Base-by-base conservation (phyloP, 306 rosid genomes). In the Acacia confusa region DNA sequence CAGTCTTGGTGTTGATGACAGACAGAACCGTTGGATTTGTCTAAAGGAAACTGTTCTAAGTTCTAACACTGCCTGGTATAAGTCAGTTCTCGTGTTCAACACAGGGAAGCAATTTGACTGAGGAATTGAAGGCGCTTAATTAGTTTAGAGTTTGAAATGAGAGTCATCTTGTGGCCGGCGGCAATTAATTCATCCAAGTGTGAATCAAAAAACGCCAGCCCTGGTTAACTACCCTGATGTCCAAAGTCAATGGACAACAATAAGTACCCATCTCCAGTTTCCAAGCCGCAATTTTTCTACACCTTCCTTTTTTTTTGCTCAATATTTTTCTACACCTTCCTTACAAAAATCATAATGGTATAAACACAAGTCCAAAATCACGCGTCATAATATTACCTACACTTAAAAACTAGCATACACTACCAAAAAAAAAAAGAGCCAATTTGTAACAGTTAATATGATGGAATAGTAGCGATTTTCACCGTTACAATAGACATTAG, bases 21-120 rank as follows among this genome's bases (percentile, higher is more conserved):
- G 3, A 19, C 28, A 36, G 24, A 60, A 25, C 85, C 85, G 48
- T 74, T 52, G 20, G 81, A 81, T 77, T 25, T n/a, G 48, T 16
- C 30, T 50, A 34, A 75, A 40, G 0, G 6, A 17, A 38, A n/a
- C 43, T 48, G 25, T 48, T 78, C 52, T 22, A 44, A 40, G 44
- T 41, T 36, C 40, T 36, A 77, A 28, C 61, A 32, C 22, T 63
- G 71, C 61, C 61, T 19, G 13, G 22, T 16, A 45, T n/a, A 6
- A 52, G 60, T 52, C 34, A 61, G 38, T 13, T 15, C 1, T 63
- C 10, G 20, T 6, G n/a, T 63, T 28, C 11, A 15, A 63, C 41
- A 12, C 38, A 24, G 14, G 13, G 14, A 27, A 9, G 20, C 36
- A 4, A 63, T 28, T 25, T 25, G 67, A 24, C 67, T 27, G 7